A percentile compares a stretch with the other conserved stretches of the same genome.
phyloP scores from a whole-genome alignment of 495 filamentous ascomycete genomes.

The Annulohypoxylon bovei region DNA sequence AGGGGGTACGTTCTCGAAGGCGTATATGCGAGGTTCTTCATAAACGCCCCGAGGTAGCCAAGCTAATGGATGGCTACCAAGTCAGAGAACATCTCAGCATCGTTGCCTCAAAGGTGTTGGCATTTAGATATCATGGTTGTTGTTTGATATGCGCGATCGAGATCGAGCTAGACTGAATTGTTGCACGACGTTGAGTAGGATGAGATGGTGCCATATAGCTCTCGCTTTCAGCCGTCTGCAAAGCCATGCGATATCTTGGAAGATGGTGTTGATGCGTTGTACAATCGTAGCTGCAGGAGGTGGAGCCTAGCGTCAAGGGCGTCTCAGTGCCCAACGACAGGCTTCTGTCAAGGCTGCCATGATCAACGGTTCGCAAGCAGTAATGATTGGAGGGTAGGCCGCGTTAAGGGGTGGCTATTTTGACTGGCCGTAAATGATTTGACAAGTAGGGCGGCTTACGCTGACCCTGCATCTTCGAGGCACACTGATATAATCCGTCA shows the following conservation, averaged over 20 bases:
- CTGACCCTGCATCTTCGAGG: slow-evolving; percentile 36
- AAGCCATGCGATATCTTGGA: slow-evolving; percentile 34
- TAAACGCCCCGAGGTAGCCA: slow-evolving; percentile 15
- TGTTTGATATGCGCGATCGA: slow-evolving; percentile 35
- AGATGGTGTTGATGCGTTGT: slow-evolving; percentile 61
- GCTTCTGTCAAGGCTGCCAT: slow-evolving; percentile 46
- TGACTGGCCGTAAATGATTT: slow-evolving; percentile 43
- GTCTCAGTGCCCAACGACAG: slow-evolving; percentile 60
- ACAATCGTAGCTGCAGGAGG: slow-evolving; percentile 51
- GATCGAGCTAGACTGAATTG: slow-evolving; percentile 33
- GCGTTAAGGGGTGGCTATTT: slow-evolving; percentile 37
- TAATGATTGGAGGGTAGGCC: slow-evolving; percentile 44
- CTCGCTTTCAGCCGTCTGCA: slow-evolving; percentile 27
- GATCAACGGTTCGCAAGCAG: slow-evolving; percentile 38
- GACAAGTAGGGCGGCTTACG: slow-evolving; percentile 41
- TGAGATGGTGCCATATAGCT: slow-evolving; percentile 38
- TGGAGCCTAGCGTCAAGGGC: slow-evolving; percentile 58
- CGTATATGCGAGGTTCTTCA: slow-evolving; percentile 18
- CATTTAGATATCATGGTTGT: slow-evolving; percentile 17
- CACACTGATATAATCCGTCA: slow-evolving; percentile 31
- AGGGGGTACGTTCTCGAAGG: slow-evolving; percentile 6
- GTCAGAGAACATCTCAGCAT: slow-evolving; percentile 15
- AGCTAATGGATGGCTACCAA: slow-evolving; percentile 22
- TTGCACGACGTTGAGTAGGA: slow-evolving; percentile 35
- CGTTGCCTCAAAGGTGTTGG: slow-evolving; percentile 19